phyloP scores from a whole-genome alignment of 2,329 filamentous ascomycete species.

The Chrysoporthe austroafricana region DNA sequence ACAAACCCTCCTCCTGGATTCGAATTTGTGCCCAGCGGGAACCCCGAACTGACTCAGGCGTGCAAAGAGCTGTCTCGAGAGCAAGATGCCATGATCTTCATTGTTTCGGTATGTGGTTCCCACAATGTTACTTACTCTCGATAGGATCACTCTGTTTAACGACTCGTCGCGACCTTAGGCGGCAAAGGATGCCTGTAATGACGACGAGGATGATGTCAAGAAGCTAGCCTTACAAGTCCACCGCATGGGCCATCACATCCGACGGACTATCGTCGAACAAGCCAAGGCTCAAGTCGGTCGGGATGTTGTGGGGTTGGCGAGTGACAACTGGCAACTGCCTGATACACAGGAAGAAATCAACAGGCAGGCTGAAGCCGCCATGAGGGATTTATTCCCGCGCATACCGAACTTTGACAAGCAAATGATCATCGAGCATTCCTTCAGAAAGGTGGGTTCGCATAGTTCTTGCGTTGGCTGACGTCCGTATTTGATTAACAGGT shows the following conservation, averaged over 20 bases:
- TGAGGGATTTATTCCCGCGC: constrained; percentile 66
- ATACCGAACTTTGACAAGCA: constrained; percentile 68
- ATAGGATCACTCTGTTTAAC: constrained; percentile 28
- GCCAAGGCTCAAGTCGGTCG: constrained; percentile 44
- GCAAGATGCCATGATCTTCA: constrained; percentile 66
- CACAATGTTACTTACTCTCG: constrained; percentile 3
- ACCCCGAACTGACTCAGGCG: constrained; percentile 60
- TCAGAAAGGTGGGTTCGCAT: constrained; percentile 55
- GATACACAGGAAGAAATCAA: constrained; percentile 63
- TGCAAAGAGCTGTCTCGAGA: constrained; percentile 70
- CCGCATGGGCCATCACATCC: constrained; percentile 64
- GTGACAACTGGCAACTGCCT: constrained; percentile 49
- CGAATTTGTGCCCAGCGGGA: constrained; percentile 65
- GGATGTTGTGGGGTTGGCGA: constrained; percentile 33
- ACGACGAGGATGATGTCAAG: constrained; percentile 36
- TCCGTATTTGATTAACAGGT: constrained; percentile 14
- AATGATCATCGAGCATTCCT: constrained; percentile 65
- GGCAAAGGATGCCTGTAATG: constrained; percentile 35
- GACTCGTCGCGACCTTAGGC: constrained; percentile 35
- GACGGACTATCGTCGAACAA: constrained; percentile 61
- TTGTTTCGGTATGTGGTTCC: constrained; percentile 60
- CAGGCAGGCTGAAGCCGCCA: constrained; percentile 62
- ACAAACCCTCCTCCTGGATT: constrained; percentile 62
- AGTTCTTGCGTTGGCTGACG: constrained; percentile 33
- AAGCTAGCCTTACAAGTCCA: constrained; percentile 57